Evolutionary conservation across 805 yeast species (phyloP).

Genomic region (Debaryomyces castellii): DNA sequence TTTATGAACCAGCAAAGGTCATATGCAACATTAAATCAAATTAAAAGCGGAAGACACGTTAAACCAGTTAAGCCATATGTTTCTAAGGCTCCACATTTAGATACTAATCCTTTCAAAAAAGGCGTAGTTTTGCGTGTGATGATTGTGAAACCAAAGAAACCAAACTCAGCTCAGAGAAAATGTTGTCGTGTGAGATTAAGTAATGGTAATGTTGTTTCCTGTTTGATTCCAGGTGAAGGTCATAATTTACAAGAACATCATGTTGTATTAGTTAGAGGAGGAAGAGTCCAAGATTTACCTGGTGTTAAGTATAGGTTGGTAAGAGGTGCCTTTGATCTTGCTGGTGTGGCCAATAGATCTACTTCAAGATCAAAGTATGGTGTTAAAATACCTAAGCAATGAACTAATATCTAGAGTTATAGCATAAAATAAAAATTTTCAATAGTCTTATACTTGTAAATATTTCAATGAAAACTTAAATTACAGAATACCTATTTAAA

Average conservation of each 20-base stretch:
- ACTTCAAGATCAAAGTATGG: slow-evolving; percentile 94
- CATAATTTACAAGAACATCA: slow-evolving; percentile 98
- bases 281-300: slow-evolving; percentile 95
- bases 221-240: slow-evolving; percentile 98
- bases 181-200: slow-evolving; percentile 92
- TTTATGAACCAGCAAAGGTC: slow-evolving; percentile 36
- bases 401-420: background rate
- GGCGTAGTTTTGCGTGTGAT: slow-evolving; percentile 93
- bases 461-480: slow-evolving; percentile 1
- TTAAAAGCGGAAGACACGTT: slow-evolving; percentile 61
- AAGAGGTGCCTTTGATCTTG: slow-evolving; percentile 89
- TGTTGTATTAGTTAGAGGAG: slow-evolving; percentile 96
- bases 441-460: background rate
- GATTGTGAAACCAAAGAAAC: slow-evolving; percentile 96
- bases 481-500: background rate
- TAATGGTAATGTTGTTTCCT: slow-evolving; percentile 85
- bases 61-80: slow-evolving; percentile 50
- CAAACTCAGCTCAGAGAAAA: slow-evolving; percentile 96
- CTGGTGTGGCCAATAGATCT: slow-evolving; percentile 91
- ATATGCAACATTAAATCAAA: slow-evolving; percentile 75
- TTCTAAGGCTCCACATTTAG: slow-evolving; percentile 76
- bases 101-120: slow-evolving; percentile 78
- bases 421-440: background rate
- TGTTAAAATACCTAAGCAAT: slow-evolving; percentile 69
- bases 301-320: slow-evolving; percentile 95